Percentiles rank a stretch among this genome's conserved stretches.
phyloP scores from a whole-genome alignment of 805 yeast species.

The Pichia cephalocereana region DNA sequence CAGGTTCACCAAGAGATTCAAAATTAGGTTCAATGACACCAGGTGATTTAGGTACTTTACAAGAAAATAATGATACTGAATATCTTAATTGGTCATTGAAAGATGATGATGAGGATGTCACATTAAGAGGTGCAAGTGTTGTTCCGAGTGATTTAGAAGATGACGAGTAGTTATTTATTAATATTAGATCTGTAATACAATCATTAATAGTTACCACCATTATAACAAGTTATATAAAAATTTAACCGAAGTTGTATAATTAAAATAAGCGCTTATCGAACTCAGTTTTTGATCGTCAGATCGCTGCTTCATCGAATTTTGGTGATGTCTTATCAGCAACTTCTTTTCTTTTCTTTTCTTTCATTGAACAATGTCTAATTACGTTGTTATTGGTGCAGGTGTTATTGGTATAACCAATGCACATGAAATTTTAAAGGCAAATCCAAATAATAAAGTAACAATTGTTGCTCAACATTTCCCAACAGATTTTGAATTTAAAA shows the following conservation, averaged over 20 bases:
- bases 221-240: no score
- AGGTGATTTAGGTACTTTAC: conserved; percentile 94
- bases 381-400: conserved; percentile 33
- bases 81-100: conserved; percentile 52
- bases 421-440: conserved; percentile 28
- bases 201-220: no score
- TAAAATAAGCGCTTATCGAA: no score
- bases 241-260: no score
- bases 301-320: no score
- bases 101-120: conserved; percentile 32
- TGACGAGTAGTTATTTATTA: neutral
- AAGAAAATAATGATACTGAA: conserved; percentile 82
- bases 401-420: conserved; percentile 51
- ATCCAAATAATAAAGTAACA: conserved; percentile 31
- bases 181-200: no score
- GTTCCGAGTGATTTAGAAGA: conserved; percentile 24
- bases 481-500: conserved; percentile 40
- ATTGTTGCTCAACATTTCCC: conserved; percentile 41
- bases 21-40: conserved; percentile 74
- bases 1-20: conserved; percentile 85
- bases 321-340: no score
- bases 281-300: no score
- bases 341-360: neutral
- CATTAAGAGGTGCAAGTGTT: conserved; percentile 29
- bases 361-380: conserved; percentile 12